Conservation (phyloP, 148 eudicot species). For the Fagopyrum tataricum region DNA sequence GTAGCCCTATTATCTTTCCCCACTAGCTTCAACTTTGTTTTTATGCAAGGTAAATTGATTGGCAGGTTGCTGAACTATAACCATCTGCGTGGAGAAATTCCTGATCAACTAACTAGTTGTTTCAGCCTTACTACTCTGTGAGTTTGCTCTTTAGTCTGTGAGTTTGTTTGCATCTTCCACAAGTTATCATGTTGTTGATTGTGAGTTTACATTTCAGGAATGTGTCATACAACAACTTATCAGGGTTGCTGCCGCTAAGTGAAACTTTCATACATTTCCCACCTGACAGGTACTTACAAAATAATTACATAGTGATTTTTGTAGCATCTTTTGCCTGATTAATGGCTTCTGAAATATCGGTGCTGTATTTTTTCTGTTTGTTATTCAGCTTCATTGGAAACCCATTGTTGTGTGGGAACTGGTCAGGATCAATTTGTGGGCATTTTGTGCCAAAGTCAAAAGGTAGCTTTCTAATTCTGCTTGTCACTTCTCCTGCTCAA, state of each 20-base stretch:
- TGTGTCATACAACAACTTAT: constrained; percentile 55
- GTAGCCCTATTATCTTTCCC: background rate
- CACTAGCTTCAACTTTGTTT: background rate
- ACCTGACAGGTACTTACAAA: constrained; percentile 37
- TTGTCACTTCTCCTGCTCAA: background rate
- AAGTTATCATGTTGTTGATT: constrained; percentile 3
- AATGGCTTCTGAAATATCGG: too few species aligned
- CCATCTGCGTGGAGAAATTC: constrained; percentile 43
- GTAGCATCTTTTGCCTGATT: too few species aligned
- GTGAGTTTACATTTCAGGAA: constrained; percentile 33
- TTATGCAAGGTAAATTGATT: background rate
- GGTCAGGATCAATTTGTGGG: constrained; percentile 60
- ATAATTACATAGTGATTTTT: background rate
- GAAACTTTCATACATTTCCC: constrained; percentile 46
- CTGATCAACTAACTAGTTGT: constrained; percentile 49
- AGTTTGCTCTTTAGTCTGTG: constrained; percentile 17
- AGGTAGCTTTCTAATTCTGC: constrained; percentile 20
- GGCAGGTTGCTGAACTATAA: constrained; percentile 54
- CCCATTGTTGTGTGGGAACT: constrained; percentile 55
- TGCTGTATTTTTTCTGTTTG: background rate
- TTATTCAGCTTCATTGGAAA: constrained; percentile 59
- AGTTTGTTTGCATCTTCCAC: background rate
- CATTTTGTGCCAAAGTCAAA: constrained; percentile 35
- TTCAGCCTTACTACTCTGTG: constrained; percentile 51
- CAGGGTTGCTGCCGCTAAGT: constrained; percentile 40